Conservation (phyloP, 202 grass and related monocot genomes). For the Carex arenaria region DNA sequence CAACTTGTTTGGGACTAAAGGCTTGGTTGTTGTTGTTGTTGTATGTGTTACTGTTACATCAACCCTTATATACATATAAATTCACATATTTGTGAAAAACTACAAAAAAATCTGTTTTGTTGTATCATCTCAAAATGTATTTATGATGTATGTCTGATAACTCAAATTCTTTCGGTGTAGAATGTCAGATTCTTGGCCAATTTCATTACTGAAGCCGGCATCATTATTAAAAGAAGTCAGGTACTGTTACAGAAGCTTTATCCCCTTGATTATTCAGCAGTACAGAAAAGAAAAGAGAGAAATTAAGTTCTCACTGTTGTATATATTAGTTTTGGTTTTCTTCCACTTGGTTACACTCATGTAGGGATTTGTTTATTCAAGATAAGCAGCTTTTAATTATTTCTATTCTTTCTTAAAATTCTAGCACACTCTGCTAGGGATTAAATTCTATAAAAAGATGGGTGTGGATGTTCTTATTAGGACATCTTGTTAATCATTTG, state of each 20-base stretch:
- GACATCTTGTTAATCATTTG: background rate
- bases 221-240: conserved; percentile 93
- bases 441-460: background rate
- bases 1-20: too few relatives aligned
- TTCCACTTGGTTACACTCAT: background rate
- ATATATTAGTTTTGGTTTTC: conserved; percentile 1
- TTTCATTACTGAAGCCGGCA: conserved; percentile 89
- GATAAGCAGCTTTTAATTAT: background rate
- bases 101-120: background rate
- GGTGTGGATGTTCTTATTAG: background rate
- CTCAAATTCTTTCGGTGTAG: conserved; percentile 44
- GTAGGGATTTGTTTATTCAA: background rate
- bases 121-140: background rate
- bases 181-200: conserved; percentile 87
- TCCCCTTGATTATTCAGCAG: background rate
- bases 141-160: conserved; percentile 12
- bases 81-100: background rate
- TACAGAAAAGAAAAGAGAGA: background rate
- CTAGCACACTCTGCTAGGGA: background rate
- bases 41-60: background rate
- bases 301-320: background rate
- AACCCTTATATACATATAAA: background rate
- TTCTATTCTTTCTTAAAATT: background rate
- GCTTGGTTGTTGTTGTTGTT: background rate
- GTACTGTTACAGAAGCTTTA: conserved; percentile 30